Evolutionary conservation across 352 stramenopile species (phyloP), one percentile per base, ranked within the genome.

Genomic region (Phytopythium aichiense): DNA sequence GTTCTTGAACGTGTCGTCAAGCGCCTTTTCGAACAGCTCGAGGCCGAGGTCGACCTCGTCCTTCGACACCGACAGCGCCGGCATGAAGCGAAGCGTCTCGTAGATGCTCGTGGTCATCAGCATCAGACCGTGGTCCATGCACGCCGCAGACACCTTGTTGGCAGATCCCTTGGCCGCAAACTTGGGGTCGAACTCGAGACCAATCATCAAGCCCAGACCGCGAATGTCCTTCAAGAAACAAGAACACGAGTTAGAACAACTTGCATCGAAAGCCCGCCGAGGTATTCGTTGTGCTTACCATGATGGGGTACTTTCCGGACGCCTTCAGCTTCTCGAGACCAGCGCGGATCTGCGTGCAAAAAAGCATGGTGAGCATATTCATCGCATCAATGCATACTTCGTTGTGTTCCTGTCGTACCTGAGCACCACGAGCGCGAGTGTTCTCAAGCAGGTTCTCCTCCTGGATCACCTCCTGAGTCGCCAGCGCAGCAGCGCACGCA

Each of bases 81-180:
- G 92, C 72, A 98, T 97, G 71, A 98, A 98, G 37, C 91, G 88
- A 35, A 98, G 65, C 9, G 92, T 97, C 71, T 98, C 92, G 68
- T 91, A 97, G 20, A 94, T 88, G 61, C 89, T 95, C 33, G 86
- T 93, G n/a, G 86, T 96, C 35, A 98, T 75, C 56, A 98, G 60
- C 67, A 98, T 88, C 76, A 98, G 89, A 56, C 89, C 89, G 56
- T 92, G 76, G 58, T 91, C 71, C 48, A 97, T 66, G 70, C 91
- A 98, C 11, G 86, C 82, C 54, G 84, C 65, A 31, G 85, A 85
- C 7, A 98, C 70, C 52, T 81, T 81, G 55, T 57, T 78, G 20
- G 91, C 91, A 31, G 84, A 86, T 2, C 89, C 89, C 13, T 74
- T 72, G 1, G 78, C 64, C 12, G 69, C 64, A n/a, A 73, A 64